Conservation (phyloP, 371 early-diverging fungal species). For the Phascolomyces articulosus region DNA sequence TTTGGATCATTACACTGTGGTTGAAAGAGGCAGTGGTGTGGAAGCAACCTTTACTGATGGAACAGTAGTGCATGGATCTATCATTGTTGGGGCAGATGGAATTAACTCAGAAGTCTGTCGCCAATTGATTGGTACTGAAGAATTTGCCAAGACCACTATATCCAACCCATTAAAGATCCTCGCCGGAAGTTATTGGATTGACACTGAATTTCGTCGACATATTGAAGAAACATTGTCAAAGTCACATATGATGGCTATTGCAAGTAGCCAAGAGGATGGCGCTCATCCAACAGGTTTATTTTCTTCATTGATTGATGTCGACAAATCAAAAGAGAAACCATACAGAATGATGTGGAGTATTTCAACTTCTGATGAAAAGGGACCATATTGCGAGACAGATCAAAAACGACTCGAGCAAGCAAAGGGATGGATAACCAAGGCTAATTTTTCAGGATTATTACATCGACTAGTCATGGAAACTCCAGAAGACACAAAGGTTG, state of each 20-base stretch:
- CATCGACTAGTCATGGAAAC: background rate
- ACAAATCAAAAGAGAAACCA: background rate
- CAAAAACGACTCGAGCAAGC: slow-evolving; percentile 11
- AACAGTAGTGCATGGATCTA: slow-evolving; percentile 15
- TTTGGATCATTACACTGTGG: slow-evolving; percentile 10
- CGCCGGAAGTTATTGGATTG: background rate
- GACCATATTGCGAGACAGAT: slow-evolving; percentile 4
- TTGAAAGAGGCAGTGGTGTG: slow-evolving; percentile 22
- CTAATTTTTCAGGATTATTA: background rate
- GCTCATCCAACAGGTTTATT: background rate
- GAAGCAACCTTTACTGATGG: slow-evolving; percentile 34
- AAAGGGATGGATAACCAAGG: slow-evolving; percentile 6
- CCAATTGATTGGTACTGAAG: slow-evolving; percentile 17
- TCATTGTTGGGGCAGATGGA: slow-evolving; percentile 34
- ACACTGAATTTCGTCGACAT: background rate
- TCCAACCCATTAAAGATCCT: slow-evolving; percentile 12
- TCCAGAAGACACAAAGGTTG: background rate
- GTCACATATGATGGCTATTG: slow-evolving; percentile 1
- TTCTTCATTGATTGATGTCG: background rate
- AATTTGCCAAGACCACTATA: slow-evolving; percentile 13
- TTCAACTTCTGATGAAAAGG: background rate
- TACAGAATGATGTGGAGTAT: slow-evolving; percentile 9
- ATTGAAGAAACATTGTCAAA: background rate
- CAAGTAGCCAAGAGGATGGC: background rate
- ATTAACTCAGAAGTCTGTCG: slow-evolving; percentile 23